Base-by-base conservation (phyloP, 306 rosid species). In the Castanea mollissima region DNA sequence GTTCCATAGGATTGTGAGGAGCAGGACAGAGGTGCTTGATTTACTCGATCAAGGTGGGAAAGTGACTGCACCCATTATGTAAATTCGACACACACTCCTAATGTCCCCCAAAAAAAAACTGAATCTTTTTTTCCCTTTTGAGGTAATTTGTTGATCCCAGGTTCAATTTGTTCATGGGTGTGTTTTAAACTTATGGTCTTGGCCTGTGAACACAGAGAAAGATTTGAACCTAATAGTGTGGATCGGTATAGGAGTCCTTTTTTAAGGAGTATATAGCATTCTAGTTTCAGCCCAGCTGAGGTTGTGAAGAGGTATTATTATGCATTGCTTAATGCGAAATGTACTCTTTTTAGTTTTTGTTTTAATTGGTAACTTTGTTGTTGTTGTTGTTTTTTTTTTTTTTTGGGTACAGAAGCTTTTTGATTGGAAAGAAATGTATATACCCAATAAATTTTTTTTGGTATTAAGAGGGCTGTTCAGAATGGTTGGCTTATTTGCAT, bases 1-100 rank as follows among this genome's bases (percentile, higher is more conserved):
- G 0, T 96, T 93, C 64, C 99, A 93, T 55, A 91, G 92, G 88
- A 71, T 88, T 23, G 93, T 93, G 34, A 88, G 94, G 86, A 96
- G 93, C 88, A 90, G 97, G 80, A 31, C 94, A 5, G 98, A 96
- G 88, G 86, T 96, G 77, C 89, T 93, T 12, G 83, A 83, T 59
- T 88, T 87, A 5, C 71, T 96, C 86, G 99, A 96, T 55, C 92
- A 81, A 56, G 87, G 86, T 70, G 93, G 91, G 52, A 96, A 87
- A 76, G 52, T 79, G 41, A 38, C 91, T 25, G 34, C 92, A 9
- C 87, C 96, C 60, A 2, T 81, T 8, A 58, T 60, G 75, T 94
- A 86, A 84, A 80, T 2, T 25, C 59, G n/a, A 9, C 12, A 8
- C 0, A 23, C 6, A 64, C 9, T 73, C 11, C 46, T 41, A 41